Evolutionary conservation across 2,329 filamentous ascomycete genomes (phyloP).

Genomic region (Anthostomella pinea): DNA sequence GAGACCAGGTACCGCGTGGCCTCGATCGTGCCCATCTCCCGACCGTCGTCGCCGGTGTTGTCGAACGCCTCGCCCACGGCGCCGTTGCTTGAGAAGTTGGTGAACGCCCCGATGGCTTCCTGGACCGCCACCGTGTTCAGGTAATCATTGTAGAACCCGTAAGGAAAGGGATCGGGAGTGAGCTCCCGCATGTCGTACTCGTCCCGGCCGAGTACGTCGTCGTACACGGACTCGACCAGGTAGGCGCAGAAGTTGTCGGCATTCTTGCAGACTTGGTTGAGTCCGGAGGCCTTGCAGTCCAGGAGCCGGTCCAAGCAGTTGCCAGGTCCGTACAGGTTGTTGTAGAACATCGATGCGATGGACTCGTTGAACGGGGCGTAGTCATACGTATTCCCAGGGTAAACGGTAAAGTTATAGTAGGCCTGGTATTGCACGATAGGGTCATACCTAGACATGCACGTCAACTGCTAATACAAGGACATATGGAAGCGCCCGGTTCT

Average conservation of each 20-base stretch:
- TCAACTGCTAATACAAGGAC: background rate
- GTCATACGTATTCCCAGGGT: conserved; percentile 56
- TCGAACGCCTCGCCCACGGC: conserved; percentile 53
- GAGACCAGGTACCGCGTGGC: conserved; percentile 23
- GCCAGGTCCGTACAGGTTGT: conserved; percentile 57
- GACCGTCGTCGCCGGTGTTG: conserved; percentile 48
- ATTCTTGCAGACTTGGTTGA: conserved; percentile 47
- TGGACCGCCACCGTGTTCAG: conserved; percentile 55
- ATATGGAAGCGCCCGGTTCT: too few species aligned
- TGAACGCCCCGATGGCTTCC: conserved; percentile 55
- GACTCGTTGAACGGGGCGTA: conserved; percentile 49
- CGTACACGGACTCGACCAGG: conserved; percentile 51
- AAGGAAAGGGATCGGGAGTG: conserved; percentile 55
- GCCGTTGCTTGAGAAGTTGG: conserved; percentile 53
- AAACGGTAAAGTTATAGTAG: conserved; percentile 57
- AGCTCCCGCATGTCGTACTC: conserved; percentile 60
- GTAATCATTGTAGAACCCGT: conserved; percentile 53
- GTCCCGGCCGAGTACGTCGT: conserved; percentile 50
- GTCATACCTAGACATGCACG: conserved; percentile 41
- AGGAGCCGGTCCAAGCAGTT: conserved; percentile 59
- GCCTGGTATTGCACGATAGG: conserved; percentile 54
- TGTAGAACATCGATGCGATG: conserved; percentile 50
- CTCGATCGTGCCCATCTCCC: conserved; percentile 25
- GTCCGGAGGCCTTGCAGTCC: conserved; percentile 51
- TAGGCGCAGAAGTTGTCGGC: conserved; percentile 55